Evolutionary conservation across 2,329 filamentous ascomycete genomes (phyloP).

Genomic region (Celoporthe dispersa): DNA sequence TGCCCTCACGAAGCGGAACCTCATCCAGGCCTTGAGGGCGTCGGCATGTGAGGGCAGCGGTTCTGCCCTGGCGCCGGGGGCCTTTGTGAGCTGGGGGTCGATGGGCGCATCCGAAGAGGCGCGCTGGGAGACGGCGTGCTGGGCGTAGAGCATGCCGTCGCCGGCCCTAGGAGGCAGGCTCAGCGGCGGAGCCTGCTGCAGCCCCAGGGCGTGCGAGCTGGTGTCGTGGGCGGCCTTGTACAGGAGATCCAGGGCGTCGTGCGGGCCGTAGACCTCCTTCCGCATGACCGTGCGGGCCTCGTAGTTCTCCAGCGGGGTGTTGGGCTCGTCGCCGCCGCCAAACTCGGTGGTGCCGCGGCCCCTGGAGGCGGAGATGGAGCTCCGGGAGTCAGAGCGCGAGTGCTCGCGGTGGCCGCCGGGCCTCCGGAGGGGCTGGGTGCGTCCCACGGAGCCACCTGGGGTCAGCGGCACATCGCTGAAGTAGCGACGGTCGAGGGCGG

Average conservation of each 20-base stretch:
- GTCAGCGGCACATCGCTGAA: conserved; percentile 65
- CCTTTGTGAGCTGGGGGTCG: conserved; percentile 51
- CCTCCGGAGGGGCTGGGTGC: conserved; percentile 68
- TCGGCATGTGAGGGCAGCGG: conserved; percentile 59
- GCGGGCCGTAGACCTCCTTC: conserved; percentile 81
- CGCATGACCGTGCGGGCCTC: conserved; percentile 69
- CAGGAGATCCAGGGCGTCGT: conserved; percentile 88
- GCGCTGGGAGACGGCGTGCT: conserved; percentile 32
- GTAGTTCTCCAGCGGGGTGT: conserved; percentile 66
- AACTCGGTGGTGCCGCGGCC: conserved; percentile 39
- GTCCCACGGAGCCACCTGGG: conserved; percentile 67
- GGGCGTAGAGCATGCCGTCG: conserved; percentile 26
- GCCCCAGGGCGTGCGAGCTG: conserved; percentile 16
- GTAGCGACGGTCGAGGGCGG: conserved; percentile 47
- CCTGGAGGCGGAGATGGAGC: conserved; percentile 38
- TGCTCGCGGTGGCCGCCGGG: conserved; percentile 48
- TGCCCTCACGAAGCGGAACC: conserved; percentile 92
- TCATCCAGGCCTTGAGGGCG: conserved; percentile 84
- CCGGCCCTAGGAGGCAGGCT: conserved; percentile 4
- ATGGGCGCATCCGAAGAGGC: conserved; percentile 40
- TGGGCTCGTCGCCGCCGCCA: conserved; percentile 56
- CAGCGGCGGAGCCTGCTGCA: conserved; percentile 14
- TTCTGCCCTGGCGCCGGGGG: conserved; percentile 49
- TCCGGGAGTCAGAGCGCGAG: conserved; percentile 39
- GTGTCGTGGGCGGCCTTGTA: conserved; percentile 70